Evolutionary conservation across 2,329 filamentous ascomycete species (phyloP).

Genomic region (Phyllosticta paracitricarpa): DNA sequence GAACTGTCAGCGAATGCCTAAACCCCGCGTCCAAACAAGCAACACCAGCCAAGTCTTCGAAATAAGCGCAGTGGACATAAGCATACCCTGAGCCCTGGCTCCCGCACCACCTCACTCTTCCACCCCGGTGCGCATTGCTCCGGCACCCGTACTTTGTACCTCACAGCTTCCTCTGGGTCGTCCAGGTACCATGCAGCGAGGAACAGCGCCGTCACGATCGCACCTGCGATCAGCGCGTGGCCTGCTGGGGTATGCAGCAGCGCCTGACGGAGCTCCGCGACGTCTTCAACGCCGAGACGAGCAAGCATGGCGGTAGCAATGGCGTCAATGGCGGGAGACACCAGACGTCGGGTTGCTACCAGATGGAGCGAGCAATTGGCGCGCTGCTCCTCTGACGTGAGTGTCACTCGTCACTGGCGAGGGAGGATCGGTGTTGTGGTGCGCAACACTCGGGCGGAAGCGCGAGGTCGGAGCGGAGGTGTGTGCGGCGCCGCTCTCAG

Average conservation of each 20-base stretch:
- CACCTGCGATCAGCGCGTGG: not conserved
- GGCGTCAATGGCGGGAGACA: not conserved
- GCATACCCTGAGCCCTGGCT: constrained; percentile 50
- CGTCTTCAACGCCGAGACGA: not conserved
- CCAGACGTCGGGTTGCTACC: not conserved
- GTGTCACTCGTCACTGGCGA: not conserved
- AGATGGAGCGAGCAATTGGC: not conserved
- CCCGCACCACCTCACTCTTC: constrained; percentile 47
- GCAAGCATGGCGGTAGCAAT: not conserved
- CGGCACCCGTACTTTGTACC: constrained; percentile 54
- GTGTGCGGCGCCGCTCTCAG: not conserved
- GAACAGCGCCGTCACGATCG: not conserved
- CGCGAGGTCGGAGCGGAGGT: not conserved
- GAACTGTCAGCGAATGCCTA: constrained; percentile 12
- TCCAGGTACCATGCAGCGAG: constrained; percentile 3
- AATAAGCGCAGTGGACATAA: not conserved
- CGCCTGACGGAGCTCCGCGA: not conserved
- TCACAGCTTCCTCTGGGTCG: constrained; percentile 35
- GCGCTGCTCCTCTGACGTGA: not conserved
- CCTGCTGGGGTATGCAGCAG: not conserved
- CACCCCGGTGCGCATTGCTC: constrained; percentile 46
- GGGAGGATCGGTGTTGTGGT: not conserved
- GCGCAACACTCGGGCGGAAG: not conserved
- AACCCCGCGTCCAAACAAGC: not conserved
- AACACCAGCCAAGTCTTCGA: not conserved